These are phyloP conservation scores for Globisporangium emineosum DNA, from an alignment of 352 stramenopile genomes.

Conservation along the genomic window DNA sequence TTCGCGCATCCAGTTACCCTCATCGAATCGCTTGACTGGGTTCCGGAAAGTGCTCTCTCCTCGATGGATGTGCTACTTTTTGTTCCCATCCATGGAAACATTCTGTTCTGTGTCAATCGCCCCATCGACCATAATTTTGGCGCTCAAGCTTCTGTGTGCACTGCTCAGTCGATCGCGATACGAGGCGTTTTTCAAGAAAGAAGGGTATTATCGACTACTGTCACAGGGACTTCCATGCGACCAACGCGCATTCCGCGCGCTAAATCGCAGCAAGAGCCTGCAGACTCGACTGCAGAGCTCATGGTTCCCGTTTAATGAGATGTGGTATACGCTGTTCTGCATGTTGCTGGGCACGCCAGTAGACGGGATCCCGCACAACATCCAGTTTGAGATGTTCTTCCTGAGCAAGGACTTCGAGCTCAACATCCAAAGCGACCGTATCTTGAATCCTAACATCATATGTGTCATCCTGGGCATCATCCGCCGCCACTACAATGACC, in stretches of 20 bases:
- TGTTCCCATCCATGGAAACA: constrained; percentile 31
- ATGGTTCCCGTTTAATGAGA: constrained; percentile 58
- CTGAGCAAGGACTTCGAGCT: constrained; percentile 67
- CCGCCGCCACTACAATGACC: constrained; percentile 56
- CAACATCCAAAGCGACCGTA: constrained; percentile 51
- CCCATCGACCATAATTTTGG: constrained; percentile 49
- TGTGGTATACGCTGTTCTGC: constrained; percentile 72
- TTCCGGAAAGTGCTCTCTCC: constrained; percentile 61
- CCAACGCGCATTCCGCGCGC: constrained; percentile 15
- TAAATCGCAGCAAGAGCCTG: neutral
- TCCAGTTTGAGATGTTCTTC: constrained; percentile 63
- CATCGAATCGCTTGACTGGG: constrained; percentile 37
- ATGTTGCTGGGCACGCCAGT: constrained; percentile 57
- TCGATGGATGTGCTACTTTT: constrained; percentile 64
- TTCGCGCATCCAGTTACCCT: constrained; percentile 48
- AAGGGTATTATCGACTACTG: constrained; percentile 68
- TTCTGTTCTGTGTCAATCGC: constrained; percentile 23
- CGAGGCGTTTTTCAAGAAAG: constrained; percentile 53
- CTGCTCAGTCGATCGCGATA: constrained; percentile 48
- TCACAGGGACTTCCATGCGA: constrained; percentile 56
- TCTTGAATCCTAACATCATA: constrained; percentile 51
- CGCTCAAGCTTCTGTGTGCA: constrained; percentile 44
- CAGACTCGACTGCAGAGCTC: neutral
- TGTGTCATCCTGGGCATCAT: constrained; percentile 52
- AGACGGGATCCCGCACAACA: constrained; percentile 56